A percentile compares a stretch with the other conserved stretches of the same genome.
phyloP scores from a whole-genome alignment of 495 filamentous ascomycete genomes.

The Pyrenopolyporus hunteri region DNA sequence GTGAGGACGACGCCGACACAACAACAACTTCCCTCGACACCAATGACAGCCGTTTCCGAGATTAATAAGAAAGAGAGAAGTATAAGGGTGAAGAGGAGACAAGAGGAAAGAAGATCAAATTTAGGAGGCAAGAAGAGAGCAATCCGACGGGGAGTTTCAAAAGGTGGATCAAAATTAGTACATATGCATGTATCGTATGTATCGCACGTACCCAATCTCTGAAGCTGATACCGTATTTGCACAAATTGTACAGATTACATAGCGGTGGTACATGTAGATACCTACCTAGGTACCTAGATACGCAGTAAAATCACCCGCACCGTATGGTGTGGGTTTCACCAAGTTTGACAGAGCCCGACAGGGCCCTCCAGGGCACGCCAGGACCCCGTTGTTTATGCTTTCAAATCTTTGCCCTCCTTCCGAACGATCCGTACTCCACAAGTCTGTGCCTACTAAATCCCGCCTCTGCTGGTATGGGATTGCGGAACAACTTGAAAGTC shows the following conservation, averaged over 20 bases:
- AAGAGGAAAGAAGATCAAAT: constrained; percentile 27
- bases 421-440: constrained; percentile 32
- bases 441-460: background rate
- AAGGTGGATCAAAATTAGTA: constrained; percentile 24
- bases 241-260: no score
- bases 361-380: no score
- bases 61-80: constrained; percentile 29
- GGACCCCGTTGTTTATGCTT: no score
- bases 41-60: constrained; percentile 16
- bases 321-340: no score
- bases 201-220: background rate
- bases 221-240: background rate
- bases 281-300: no score
- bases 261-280: no score
- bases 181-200: constrained; percentile 9
- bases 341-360: no score
- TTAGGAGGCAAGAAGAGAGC: constrained; percentile 26
- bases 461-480: background rate
- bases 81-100: constrained; percentile 23
- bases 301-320: no score
- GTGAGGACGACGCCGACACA: constrained; percentile 13
- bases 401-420: constrained; percentile 19
- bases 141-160: constrained; percentile 18
- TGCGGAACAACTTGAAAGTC: background rate
- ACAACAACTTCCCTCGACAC: constrained; percentile 28